A percentile compares a stretch with the other conserved stretches of the same genome.
phyloP scores from a whole-genome alignment of 495 filamentous ascomycete genomes.

The Trichoderma virens region DNA sequence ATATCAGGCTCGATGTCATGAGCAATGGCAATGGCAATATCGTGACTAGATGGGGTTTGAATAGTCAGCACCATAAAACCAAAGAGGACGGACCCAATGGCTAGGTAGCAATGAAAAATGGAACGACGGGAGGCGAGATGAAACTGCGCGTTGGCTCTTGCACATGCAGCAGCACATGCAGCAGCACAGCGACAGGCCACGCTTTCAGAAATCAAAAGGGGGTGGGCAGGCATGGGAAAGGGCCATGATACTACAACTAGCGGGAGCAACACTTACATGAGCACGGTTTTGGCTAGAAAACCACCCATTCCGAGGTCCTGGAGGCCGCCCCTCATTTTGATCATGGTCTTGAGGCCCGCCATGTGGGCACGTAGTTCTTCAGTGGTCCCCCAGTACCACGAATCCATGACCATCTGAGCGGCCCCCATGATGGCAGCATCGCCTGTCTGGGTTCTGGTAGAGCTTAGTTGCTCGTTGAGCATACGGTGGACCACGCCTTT shows the following conservation, averaged over 20 bases:
- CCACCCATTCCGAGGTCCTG: constrained; percentile 29
- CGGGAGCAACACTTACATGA: constrained; percentile 22
- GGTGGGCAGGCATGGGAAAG: background rate
- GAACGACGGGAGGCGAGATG: background rate
- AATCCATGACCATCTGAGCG: constrained; percentile 28
- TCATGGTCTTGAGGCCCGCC: constrained; percentile 28
- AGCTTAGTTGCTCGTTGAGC: constrained; percentile 29
- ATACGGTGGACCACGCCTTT: constrained; percentile 27
- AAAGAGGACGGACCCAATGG: background rate
- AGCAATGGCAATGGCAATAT: constrained; percentile 27
- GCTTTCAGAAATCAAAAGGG: background rate
- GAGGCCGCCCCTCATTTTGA: constrained; percentile 27
- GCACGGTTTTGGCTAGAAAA: constrained; percentile 29
- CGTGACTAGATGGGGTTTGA: constrained; percentile 13
- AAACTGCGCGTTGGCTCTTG: background rate
- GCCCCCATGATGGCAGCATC: constrained; percentile 31
- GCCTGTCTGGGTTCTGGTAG: constrained; percentile 19
- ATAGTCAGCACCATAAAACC: background rate
- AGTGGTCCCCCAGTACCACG: constrained; percentile 33
- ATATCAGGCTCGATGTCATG: constrained; percentile 25
- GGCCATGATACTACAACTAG: background rate
- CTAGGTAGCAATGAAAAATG: background rate
- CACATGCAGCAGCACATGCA: background rate
- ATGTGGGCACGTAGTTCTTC: constrained; percentile 25
- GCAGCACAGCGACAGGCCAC: background rate